A percentile compares a stretch with the other conserved stretches of the same genome.
These are phyloP conservation scores for Suillus ampliporus DNA, from an alignment of 768 basidiomycete genomes.

Conservation along the genomic window DNA sequence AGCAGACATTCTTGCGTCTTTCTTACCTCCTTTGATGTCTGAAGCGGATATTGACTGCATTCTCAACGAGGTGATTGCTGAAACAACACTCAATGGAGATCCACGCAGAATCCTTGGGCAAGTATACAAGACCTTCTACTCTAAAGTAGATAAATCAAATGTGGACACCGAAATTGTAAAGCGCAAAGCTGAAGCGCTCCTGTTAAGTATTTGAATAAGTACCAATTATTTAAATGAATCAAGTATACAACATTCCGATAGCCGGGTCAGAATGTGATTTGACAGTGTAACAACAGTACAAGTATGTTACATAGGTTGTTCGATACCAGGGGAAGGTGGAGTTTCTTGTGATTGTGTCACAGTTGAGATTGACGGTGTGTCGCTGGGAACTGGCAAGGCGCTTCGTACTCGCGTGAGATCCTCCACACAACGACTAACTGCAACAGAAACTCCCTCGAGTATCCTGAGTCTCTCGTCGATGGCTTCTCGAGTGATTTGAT, in stretches of 20 bases:
- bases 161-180: conserved; percentile 66
- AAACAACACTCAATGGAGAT: conserved; percentile 22
- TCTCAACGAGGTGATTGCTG: conserved; percentile 49
- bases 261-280: background rate
- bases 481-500: conserved; percentile 73
- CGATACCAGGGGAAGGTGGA: background rate
- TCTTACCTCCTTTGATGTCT: conserved; percentile 66
- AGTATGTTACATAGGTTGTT: background rate
- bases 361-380: conserved; percentile 13
- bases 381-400: conserved; percentile 54
- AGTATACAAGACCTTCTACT: conserved; percentile 69
- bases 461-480: conserved; percentile 85
- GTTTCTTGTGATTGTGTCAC: background rate
- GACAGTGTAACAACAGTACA: background rate
- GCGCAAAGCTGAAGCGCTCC: conserved; percentile 49
- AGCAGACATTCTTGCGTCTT: conserved; percentile 56
- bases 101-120: conserved; percentile 44
- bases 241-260: background rate
- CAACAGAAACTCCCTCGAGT: conserved; percentile 76
- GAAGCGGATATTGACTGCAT: conserved; percentile 57
- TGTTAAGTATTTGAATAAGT: conserved; percentile 23
- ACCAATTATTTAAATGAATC: background rate
- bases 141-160: conserved; percentile 58
- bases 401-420: conserved; percentile 81
- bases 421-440: conserved; percentile 76